Percentiles rank a stretch among this genome's conserved stretches.
These are phyloP conservation scores for Plantago major DNA, from an alignment of 257 asterid species.

Conservation along the genomic window DNA sequence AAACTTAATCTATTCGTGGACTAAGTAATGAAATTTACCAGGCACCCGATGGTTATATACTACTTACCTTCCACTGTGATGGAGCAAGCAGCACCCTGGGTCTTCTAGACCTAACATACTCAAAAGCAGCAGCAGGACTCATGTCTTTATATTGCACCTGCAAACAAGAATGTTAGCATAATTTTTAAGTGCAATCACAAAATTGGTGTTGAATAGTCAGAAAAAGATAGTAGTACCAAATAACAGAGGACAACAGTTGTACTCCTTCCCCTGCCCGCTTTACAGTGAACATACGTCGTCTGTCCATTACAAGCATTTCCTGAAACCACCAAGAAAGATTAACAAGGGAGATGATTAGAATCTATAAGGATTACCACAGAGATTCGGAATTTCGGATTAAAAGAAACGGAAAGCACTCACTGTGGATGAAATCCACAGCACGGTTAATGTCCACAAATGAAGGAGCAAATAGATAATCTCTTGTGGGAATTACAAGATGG, in stretches of 20 bases:
- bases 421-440: constrained; percentile 84
- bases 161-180: constrained; percentile 16
- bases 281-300: constrained; percentile 85
- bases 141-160: constrained; percentile 80
- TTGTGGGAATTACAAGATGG: constrained; percentile 90
- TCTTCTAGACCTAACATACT: constrained; percentile 75
- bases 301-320: constrained; percentile 62
- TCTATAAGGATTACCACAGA: too few species aligned
- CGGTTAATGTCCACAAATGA: constrained; percentile 67
- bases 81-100: constrained; percentile 89
- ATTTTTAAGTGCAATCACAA: background rate
- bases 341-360: constrained; percentile 9
- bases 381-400: too few species aligned
- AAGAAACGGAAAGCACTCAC: too few species aligned
- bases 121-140: constrained; percentile 80
- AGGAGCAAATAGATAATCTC: constrained; percentile 96
- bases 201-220: background rate
- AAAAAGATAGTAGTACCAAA: constrained; percentile 45
- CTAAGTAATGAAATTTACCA: background rate
- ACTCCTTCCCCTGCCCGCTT: constrained; percentile 98
- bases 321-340: constrained; percentile 23
- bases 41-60: too few species aligned
- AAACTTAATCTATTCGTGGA: background rate
- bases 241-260: constrained; percentile 89
- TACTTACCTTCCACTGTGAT: constrained; percentile 83